Evolutionary conservation across 306 rosid genomes (phyloP), one percentile per base, ranked within the genome.

Genomic region (Oemleria cerasiformis): DNA sequence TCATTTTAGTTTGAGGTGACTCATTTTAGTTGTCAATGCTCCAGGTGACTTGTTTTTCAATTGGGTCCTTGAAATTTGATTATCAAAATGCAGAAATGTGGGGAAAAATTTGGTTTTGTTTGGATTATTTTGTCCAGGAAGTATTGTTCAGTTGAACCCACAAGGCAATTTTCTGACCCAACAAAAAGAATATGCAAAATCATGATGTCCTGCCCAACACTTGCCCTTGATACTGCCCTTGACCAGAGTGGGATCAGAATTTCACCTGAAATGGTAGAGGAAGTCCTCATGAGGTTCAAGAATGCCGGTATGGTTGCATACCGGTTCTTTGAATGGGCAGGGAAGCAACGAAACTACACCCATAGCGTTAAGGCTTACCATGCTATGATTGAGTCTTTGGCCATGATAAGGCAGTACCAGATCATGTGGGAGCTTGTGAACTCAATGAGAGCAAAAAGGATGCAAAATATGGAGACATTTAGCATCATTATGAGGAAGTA

Each of bases 351-450:
- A 54, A 79, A 73, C 69, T 87, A 83, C 67, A 65, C 55, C 4
- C 98, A 88, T 71, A 81, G 83, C 30, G 60, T 88, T 16, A 80
- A 66, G 55, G 96, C 98, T 2, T 89, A 93, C 74, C 98, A 93
- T 73, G 79, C 89, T 55, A 77, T 86, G 90, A 91, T 93, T 0
- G 86, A 77, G 50, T 91, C 96, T 73, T 73, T 93, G 77, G 92
- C 94, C 3, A 93, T 79, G 82, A 91, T 91, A 68, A 84, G 97
- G 62, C 97, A 93, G 84, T 93, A 87, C 79, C 87, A 83, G 82
- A 80, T 93, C 56, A 74, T 83, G 86, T 93, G 97, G 98, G 98
- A 93, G 61, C 77, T 93, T 65, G 96, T 91, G 73, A 87, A 77
- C 68, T 56, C 57, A 7, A 91, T 91, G 98, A 91, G 84, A 82